Evolutionary conservation across 352 stramenopile genomes (phyloP).

Genomic region (Phytophthora parvispora): DNA sequence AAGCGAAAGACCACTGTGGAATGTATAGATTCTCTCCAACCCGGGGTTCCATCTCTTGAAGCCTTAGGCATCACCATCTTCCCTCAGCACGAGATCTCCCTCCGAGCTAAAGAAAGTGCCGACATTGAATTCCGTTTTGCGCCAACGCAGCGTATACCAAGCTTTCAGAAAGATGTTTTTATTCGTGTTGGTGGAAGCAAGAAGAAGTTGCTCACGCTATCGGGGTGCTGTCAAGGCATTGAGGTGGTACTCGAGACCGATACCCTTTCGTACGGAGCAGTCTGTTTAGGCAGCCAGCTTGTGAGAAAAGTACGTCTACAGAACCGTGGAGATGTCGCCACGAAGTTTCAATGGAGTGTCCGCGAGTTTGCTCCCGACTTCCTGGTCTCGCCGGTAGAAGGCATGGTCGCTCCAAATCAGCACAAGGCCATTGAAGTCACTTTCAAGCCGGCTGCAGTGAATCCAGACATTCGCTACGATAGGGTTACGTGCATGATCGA

Average conservation of each 20-base stretch:
- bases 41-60: slow-evolving; percentile 43
- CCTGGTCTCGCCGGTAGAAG: slow-evolving; percentile 79
- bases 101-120: slow-evolving; percentile 82
- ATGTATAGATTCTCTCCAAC: slow-evolving; percentile 45
- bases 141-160: slow-evolving; percentile 66
- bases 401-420: slow-evolving; percentile 83
- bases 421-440: slow-evolving; percentile 93
- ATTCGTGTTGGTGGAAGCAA: slow-evolving; percentile 72
- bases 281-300: slow-evolving; percentile 90
- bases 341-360: slow-evolving; percentile 91
- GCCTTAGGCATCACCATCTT: slow-evolving; percentile 71
- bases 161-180: slow-evolving; percentile 76
- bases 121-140: slow-evolving; percentile 85
- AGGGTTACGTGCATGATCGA: slow-evolving; percentile 81
- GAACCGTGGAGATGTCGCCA: slow-evolving; percentile 91
- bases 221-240: slow-evolving; percentile 92
- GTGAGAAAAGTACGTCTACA: slow-evolving; percentile 90
- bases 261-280: slow-evolving; percentile 90
- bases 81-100: slow-evolving; percentile 63
- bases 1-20: slow-evolving; percentile 81
- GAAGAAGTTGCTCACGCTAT: slow-evolving; percentile 84
- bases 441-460: slow-evolving; percentile 84
- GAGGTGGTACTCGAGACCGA: slow-evolving; percentile 93
- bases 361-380: slow-evolving; percentile 88
- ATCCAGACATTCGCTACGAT: slow-evolving; percentile 92